Evolutionary conservation across 2,329 filamentous ascomycete species (phyloP), one percentile per base, ranked within the genome.

Genomic region (Cytospora piceicola): DNA sequence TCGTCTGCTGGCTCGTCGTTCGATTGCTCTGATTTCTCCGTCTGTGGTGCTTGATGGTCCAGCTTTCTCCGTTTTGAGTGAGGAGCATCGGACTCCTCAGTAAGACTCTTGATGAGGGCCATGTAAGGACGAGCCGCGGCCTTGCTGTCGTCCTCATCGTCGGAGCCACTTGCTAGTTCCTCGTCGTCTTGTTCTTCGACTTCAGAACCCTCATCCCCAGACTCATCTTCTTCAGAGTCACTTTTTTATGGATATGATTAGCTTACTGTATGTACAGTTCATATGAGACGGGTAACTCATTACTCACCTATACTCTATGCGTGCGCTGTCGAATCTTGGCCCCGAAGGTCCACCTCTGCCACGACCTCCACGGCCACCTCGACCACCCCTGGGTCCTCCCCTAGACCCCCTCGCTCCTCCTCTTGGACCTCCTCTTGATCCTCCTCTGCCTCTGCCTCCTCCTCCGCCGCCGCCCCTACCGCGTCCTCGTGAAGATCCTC

Each of bases 21-120:
- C 54, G 59, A 61, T 67, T 71, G 63, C 58, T 70, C 62, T 55
- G 59, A 61, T 67, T 71, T 63, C 58, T 70, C 62, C 62, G 71
- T 61, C 56, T 71, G 51, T 42, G 66, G 53, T 59, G 71, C 69
- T 56, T 67, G 68, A 58, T 82, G 79, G 29, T 82, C 80, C 11
- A 88, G 69, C 71, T 88, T 89, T 64, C 86, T 80, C 73, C 85
- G 80, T 72, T 89, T 90, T 1, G 82, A 76, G 52, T 79, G 81
- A 2, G 80, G 82, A 27, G 69, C 72, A 24, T 73, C 68, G 60
- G 76, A 72, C 4, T 79, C 77, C 30, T 83, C 80, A 3, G 80
- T 78, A 58, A 90, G 77, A 65, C 83, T 88, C 71, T 88, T 82
- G 71, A 90, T 78, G 8, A 90, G 77, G 9, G 84, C 79, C 76